Evolutionary conservation across 1,139 yeast species (phyloP), one percentile per base, ranked within the genome.

Genomic region (Taiozyma sp.): DNA sequence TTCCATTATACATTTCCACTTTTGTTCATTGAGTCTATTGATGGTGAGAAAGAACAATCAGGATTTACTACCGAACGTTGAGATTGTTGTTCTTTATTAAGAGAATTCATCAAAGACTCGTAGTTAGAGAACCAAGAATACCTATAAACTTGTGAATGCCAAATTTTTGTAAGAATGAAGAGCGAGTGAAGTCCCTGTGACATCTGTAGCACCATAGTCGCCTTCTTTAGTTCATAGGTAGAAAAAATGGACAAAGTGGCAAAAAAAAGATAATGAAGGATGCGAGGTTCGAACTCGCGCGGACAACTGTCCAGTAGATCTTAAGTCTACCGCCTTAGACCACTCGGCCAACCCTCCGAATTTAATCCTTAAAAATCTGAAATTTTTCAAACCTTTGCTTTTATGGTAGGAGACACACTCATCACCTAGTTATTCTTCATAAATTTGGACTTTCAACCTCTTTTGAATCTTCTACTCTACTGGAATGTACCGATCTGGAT

Each of bases 221-320:
- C 35, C 35, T 32, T 32, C 19, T 14, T 19, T n/a, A 32, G 40
- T 9, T 5, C 41, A 37, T 2, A 9, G 5, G 28, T 5, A 39
- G 21, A 32, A 32, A 32, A n/a, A 14, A 9, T 19, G 9, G 29
- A 26, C 9, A 26, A 26, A 26, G 9, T 26, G 29, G 29, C 29
- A 37, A 16, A 39, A 39, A 24, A 72, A 71, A 68, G 62, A 68
- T 69, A 68, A 62, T 79, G 85, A 79, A 79, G 83, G 83, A 76
- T 76, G 84, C 83, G 84, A 78, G 84, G 83, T 79, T 79, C 84
- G 84, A 80, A 79, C 84, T 78, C 84, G 83, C 85, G 84, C 84
- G 84, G 83, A 77, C 80, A 69, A 53, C 42, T 49, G 55, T 53
- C 56, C 56, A 54, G 56, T 50, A 54, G 57, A 54, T 54, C 57